Base-by-base conservation (phyloP, 768 basidiomycete genomes). In the Phanerochaete sordida region DNA sequence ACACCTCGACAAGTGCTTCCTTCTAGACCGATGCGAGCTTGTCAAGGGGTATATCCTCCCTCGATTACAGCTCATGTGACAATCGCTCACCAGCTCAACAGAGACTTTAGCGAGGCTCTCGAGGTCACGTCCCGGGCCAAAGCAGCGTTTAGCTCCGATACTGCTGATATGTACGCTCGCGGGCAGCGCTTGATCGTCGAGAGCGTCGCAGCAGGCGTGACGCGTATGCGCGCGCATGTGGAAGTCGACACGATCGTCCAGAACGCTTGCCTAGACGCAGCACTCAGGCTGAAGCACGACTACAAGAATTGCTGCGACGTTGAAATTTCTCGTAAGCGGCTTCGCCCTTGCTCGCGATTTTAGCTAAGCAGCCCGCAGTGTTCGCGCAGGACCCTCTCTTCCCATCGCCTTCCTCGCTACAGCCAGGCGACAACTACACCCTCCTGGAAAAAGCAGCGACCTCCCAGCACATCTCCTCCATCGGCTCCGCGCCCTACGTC, bases 1-100 rank as follows among this genome's bases (percentile, higher is more conserved):
- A 64, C 85, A 86, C 70, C 77, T 87, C 31, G 85, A 87, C 75
- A 86, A 88, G 71, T 86, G 84, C 71, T 86, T 86, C 68, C 81
- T 88, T 52, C 73, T 88, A 57, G 81, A 80, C 63, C 72, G 78
- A 69, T 85, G 83, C 62, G 71, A 77, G 23, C 77, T 86, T 45
- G 65, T 76, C 24, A 77, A 76, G 47, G 84, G 85, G 85, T 86
- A 71, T 56, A 78, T 65, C 16, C n/a, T 5, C 46, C 21, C 23
- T 33, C 21, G 26, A 15, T 8, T n/a, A 33, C 47, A 30, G 30
- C 26, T n/a, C 23, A 21, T 26, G 23, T 37, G 24, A 19, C 16
- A 6, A 19, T 43, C 19, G 8, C 39, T 12, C 8, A 43, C 19
- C 4, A 43, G 7, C 11, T 9, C 39, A 11, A 49, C 69, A 86